Conservation (phyloP, 1,284 basidiomycete species). For the Ceratobasidium sp. region DNA sequence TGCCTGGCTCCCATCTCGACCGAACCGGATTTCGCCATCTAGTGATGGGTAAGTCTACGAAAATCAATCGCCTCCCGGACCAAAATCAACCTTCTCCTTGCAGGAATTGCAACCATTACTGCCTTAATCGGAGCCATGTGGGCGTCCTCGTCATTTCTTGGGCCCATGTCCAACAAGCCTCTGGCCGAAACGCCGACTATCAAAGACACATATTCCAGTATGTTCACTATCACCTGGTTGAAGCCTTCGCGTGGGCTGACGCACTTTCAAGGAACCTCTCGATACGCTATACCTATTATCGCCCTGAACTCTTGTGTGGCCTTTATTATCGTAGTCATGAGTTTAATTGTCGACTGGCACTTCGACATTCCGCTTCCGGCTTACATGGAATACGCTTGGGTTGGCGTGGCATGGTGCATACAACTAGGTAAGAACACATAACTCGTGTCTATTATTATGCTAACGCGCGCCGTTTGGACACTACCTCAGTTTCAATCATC, state of each 20-base stretch:
- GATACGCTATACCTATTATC: neutral
- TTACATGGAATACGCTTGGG: slow-evolving; percentile 14
- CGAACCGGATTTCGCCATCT: slow-evolving; percentile 31
- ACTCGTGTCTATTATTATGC: no score
- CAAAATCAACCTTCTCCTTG: neutral
- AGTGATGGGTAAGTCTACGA: slow-evolving; percentile 7
- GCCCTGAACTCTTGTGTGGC: slow-evolving; percentile 2
- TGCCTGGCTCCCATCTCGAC: slow-evolving; percentile 17
- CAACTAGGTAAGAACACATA: slow-evolving; percentile 10
- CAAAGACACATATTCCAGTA: slow-evolving; percentile 3
- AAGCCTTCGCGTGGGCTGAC: neutral
- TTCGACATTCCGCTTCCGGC: slow-evolving; percentile 12
- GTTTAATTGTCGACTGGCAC: slow-evolving; percentile 27
- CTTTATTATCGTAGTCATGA: slow-evolving; percentile 1
- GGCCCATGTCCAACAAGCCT: neutral
- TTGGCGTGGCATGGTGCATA: slow-evolving; percentile 1
- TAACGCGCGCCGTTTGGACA: neutral
- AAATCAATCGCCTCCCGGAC: neutral
- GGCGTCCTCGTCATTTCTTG: slow-evolving; percentile 10
- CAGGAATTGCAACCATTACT: slow-evolving; percentile 13
- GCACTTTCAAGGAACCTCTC: neutral
- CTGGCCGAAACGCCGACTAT: neutral
- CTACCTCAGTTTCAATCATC: neutral
- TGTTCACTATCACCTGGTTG: neutral
- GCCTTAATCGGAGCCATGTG: slow-evolving; percentile 12